Percentiles rank a stretch among this genome's conserved stretches.
Evolutionary conservation across 1,139 yeast genomes (phyloP).

Genomic region (Geotrichum fermentans): DNA sequence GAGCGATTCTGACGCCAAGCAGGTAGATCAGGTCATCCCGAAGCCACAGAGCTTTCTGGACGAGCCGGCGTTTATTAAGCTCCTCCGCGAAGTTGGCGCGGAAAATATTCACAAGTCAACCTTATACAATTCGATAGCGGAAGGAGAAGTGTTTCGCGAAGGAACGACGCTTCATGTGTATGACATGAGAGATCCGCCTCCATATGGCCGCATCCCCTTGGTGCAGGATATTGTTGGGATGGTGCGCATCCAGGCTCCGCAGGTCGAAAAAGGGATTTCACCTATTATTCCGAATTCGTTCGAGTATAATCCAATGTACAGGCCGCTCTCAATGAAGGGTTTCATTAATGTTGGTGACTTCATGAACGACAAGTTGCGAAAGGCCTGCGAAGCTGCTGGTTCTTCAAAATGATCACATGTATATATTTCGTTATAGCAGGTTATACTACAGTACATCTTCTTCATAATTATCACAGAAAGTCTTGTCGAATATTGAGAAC

Average conservation of each 20-base stretch:
- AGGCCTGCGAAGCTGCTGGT: slow-evolving; percentile 27
- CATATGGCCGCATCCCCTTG: slow-evolving; percentile 65
- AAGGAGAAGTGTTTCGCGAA: slow-evolving; percentile 44
- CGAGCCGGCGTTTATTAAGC: slow-evolving; percentile 24
- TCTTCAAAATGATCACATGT: neutral
- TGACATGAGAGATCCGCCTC: slow-evolving; percentile 64
- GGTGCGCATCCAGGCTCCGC: slow-evolving; percentile 46
- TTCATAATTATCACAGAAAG: slow-evolving; percentile 27
- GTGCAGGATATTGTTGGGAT: slow-evolving; percentile 70
- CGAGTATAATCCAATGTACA: slow-evolving; percentile 56
- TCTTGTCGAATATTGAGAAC: slow-evolving; percentile 39
- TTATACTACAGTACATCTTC: neutral
- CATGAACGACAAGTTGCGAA: slow-evolving; percentile 44
- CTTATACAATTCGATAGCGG: slow-evolving; percentile 57
- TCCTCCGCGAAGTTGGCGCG: slow-evolving; percentile 36
- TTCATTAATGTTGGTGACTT: slow-evolving; percentile 54
- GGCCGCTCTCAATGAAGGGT: slow-evolving; percentile 54
- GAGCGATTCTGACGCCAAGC: slow-evolving; percentile 25
- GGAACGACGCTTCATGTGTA: slow-evolving; percentile 38
- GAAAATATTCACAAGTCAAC: slow-evolving; percentile 47
- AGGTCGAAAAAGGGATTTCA: slow-evolving; percentile 18
- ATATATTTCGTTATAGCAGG: neutral
- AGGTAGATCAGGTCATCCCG: slow-evolving; percentile 2
- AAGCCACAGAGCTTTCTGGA: slow-evolving; percentile 13
- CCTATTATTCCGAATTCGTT: slow-evolving; percentile 51